Conservation (phyloP, 306 rosid species). For the Gynostemma pentaphyllum region DNA sequence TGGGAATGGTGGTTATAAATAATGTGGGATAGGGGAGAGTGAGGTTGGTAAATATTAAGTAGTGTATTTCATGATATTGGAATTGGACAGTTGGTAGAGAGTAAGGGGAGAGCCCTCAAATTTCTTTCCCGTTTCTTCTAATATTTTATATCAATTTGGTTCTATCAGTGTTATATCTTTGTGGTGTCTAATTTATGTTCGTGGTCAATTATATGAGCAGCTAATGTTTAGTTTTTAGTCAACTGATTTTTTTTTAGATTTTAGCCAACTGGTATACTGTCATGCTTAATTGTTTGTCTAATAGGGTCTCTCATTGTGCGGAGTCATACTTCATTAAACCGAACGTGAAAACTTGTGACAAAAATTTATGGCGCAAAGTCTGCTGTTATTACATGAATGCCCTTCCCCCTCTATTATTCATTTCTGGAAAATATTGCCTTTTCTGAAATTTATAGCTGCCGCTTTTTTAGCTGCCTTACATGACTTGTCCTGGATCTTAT, state of each 20-base stretch:
- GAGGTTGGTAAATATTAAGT: too few species aligned
- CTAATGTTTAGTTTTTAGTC: background rate
- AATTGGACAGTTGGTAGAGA: too few species aligned
- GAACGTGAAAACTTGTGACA: background rate
- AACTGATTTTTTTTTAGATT: too few species aligned
- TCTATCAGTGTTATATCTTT: too few species aligned
- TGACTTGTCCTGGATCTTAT: background rate
- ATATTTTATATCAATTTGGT: too few species aligned
- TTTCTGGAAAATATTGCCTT: background rate
- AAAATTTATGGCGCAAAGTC: background rate
- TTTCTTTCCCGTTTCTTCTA: too few species aligned
- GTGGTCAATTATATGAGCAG: background rate
- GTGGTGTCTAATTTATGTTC: background rate
- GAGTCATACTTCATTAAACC: background rate
- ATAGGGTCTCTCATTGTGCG: too few species aligned
- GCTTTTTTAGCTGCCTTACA: background rate
- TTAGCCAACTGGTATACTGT: too few species aligned
- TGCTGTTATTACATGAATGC: background rate
- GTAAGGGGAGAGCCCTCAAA: too few species aligned
- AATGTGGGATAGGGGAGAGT: too few species aligned
- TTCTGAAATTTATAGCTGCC: conserved; percentile 7
- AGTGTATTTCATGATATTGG: too few species aligned
- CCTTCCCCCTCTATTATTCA: background rate
- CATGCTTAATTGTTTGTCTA: background rate
- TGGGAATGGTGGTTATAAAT: too few species aligned